Evolutionary conservation across 2,329 filamentous ascomycete genomes (phyloP), one percentile per base, ranked within the genome.

Genomic region (Beauveria varroae): DNA sequence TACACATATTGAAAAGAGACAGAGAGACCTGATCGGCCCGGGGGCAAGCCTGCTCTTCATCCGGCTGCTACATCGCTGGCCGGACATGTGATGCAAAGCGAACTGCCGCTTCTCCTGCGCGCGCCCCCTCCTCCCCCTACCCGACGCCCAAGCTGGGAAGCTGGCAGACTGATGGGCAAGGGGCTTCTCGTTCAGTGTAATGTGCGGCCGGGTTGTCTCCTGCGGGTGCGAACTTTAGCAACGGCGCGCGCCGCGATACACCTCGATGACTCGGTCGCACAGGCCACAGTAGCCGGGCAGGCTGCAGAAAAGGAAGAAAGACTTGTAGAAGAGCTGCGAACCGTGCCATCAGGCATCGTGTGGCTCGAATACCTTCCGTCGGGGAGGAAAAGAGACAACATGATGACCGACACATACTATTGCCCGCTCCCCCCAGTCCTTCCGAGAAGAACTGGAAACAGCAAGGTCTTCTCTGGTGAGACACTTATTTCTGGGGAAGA

Each of bases 221-320:
- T 50, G 46, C 55, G 50, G 22, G 41, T 50, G 24, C 22, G 16
- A 49, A 40, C 34, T 41, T 30, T 55, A 16, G 8, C 30, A 43
- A 43, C 44, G 46, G 20, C 41, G 51, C 37, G 9, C 34, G 30
- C 50, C 10, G 5, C 54, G 37, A 40, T 22, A 47, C 22, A 51
- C 22, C 44, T 58, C 46, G 56, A 58, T 52, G 56, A 58, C 56
- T 58, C 56, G 47, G 34, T 8, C 43, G 43, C 56, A 12, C 56
- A 41, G 28, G 53, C 24, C 53, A 56, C 53, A 46, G 47, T 20
- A 50, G 47, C 54, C n/a, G 4, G 8, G 16, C 41, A 24, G 3
- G 16, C 18, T 6, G 14, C 37, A 40, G 44, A 5, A 41, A 22
- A 7, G 9, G 14, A 16, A 37, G 16, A 37, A 37, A 37, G 14